Evolutionary conservation across 257 asterid genomes (phyloP).

Genomic region (Scutellaria galericulata): DNA sequence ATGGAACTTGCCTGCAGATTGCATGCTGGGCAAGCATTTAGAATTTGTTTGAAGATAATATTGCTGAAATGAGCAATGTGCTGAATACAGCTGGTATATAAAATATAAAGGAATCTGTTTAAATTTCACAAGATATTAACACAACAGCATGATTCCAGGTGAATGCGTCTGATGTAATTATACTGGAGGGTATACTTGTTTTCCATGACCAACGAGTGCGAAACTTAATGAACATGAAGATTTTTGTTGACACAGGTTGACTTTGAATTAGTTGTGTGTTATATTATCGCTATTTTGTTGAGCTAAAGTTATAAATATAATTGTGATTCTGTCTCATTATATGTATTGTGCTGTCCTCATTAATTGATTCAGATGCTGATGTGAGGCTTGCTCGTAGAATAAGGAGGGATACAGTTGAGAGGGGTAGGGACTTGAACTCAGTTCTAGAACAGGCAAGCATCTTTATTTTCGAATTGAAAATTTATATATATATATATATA

Average conservation of each 20-base stretch:
- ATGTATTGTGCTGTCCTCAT: background rate
- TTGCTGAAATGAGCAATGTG: constrained; percentile 18
- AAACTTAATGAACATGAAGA: constrained; percentile 95
- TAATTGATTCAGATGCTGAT: constrained; percentile 74
- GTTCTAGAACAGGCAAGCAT: constrained; percentile 91
- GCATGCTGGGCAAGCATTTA: background rate
- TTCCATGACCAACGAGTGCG: constrained; percentile 96
- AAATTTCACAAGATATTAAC: constrained; percentile 15
- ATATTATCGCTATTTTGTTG: constrained; percentile 13
- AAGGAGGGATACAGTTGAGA: constrained; percentile 93
- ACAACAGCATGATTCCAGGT: constrained; percentile 53
- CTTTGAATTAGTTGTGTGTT: constrained; percentile 34
- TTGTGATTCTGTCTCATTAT: constrained; percentile 11
- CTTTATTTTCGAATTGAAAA: background rate
- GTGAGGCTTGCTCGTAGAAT: constrained; percentile 99
- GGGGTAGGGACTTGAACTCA: constrained; percentile 96
- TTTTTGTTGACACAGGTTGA: constrained; percentile 95
- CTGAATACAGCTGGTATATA: constrained; percentile 21
- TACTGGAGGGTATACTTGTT: constrained; percentile 96
- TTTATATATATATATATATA: background rate
- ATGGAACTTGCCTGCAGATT: constrained; percentile 17
- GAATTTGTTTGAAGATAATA: constrained; percentile 3
- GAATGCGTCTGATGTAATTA: constrained; percentile 96
- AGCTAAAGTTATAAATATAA: background rate
- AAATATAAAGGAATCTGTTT: constrained; percentile 5